These are phyloP conservation scores for Cyclocybe cylindracea DNA, from an alignment of 768 basidiomycete genomes.

Conservation along the genomic window DNA sequence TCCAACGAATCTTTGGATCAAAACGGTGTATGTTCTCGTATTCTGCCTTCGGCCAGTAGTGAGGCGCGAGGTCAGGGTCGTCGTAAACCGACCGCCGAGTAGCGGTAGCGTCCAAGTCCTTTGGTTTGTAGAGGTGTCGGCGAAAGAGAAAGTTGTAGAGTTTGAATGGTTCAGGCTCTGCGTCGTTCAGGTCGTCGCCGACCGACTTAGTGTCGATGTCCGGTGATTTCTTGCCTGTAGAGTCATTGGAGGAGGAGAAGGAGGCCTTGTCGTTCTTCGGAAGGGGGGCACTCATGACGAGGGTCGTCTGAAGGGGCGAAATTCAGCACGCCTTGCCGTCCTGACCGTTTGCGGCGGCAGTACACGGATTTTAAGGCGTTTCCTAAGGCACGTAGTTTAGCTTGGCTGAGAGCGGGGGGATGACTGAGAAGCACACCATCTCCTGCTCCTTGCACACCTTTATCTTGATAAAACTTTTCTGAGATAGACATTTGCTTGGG, in stretches of 20 bases:
- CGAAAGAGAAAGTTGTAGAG: slow-evolving; percentile 35
- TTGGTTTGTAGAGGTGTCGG: slow-evolving; percentile 16
- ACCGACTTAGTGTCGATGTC: slow-evolving; percentile 17
- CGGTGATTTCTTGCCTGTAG: slow-evolving; percentile 9
- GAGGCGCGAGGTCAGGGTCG: slow-evolving; percentile 43
- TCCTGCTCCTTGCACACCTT: neutral
- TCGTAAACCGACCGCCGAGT: slow-evolving; percentile 57
- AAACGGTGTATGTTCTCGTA: slow-evolving; percentile 62
- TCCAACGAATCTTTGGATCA: slow-evolving; percentile 60
- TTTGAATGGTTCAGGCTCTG: slow-evolving; percentile 36
- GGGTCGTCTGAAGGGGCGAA: neutral
- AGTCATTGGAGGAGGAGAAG: slow-evolving; percentile 3
- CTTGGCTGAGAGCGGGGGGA: neutral
- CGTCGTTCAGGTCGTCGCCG: slow-evolving; percentile 32
- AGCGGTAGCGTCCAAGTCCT: slow-evolving; percentile 39
- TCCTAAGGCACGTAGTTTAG: neutral
- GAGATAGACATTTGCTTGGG: neutral
- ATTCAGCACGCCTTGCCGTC: neutral
- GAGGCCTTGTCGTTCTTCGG: slow-evolving; percentile 1
- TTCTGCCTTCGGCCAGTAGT: slow-evolving; percentile 49
- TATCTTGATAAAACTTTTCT: neutral
- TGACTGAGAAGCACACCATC: no score
- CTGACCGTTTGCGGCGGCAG: neutral
- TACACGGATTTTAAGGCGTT: neutral
- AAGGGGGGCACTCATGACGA: slow-evolving; percentile 1